Base-by-base conservation (phyloP, 2,329 filamentous ascomycete species). In the Aspergillus tamarii region DNA sequence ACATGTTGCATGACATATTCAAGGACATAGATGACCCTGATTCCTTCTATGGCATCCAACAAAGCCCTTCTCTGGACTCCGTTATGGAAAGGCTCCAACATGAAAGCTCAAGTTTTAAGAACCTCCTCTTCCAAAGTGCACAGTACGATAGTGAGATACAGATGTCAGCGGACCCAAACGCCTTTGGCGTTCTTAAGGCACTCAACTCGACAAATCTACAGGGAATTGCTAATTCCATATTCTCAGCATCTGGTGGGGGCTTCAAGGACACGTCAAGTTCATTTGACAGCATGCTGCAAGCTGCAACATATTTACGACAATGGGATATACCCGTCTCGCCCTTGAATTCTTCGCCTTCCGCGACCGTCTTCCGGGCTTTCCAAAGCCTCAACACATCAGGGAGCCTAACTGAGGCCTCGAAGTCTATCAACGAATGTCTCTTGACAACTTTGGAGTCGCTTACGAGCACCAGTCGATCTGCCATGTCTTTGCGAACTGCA, bases 11-110 rank as follows among this genome's bases (percentile, higher is more conserved):
- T 52, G 83, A 86, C 0, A 94, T 99, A 3, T 99, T 95, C 75
- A 91, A 92, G 73, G 94, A 92, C 65, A 91, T 99, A 54, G 94
- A 97, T 73, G 96, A 99, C 72, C 94, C 94, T 1, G 95, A 99
- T 76, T 90, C 93, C 0, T 99, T 96, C 76, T 99, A 99, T 74
- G 96, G 95, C 4, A 85, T 97, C 9, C 87, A 92, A 48, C 91
- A 96, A 76, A 87, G 87, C 46, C 87, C 93, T 8, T 93, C 89
- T 62, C 80, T 99, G 19, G 83, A 86, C 19, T 92, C 90, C 12
- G 90, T 98, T 1, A 83, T 98, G 63, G 87, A 90, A 57, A 89
- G 92, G 11, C 84, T 98, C 5, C 93, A 97, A 69, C 94, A 97
- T 73, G 95, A 99, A 78, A 89, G 89, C 57, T 90, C 96, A 69